Percentiles rank a stretch among this genome's conserved stretches.
phyloP scores from a whole-genome alignment of 139 green algal species.

The Nannochloris sp. region DNA sequence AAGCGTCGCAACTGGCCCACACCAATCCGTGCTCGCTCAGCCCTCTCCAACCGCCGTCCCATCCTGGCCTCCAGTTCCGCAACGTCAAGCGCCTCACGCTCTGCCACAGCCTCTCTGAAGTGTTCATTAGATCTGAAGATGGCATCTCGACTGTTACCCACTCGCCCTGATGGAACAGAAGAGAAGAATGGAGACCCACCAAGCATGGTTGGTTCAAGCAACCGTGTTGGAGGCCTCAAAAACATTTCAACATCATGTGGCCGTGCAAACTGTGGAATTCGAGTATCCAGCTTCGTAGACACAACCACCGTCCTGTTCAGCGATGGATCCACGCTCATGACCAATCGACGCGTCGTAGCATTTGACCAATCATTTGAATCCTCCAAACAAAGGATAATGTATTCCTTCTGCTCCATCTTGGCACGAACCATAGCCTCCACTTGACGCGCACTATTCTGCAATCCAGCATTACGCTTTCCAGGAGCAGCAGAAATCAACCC shows the following conservation, averaged over 20 bases:
- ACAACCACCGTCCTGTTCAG: conserved; percentile 86
- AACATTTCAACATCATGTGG: conserved; percentile 83
- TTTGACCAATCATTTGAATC: conserved; percentile 92
- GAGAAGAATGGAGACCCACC: conserved; percentile 90
- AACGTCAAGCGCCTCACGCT: conserved; percentile 65
- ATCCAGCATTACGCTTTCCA: conserved; percentile 58
- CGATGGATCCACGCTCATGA: conserved; percentile 86
- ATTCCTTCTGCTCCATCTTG: conserved; percentile 89
- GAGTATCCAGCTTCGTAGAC: conserved; percentile 93
- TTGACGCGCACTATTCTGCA: conserved; percentile 56
- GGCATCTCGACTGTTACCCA: conserved; percentile 64
- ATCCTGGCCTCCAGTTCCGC: conserved; percentile 60
- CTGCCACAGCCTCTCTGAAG: conserved; percentile 71
- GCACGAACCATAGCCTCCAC: conserved; percentile 79
- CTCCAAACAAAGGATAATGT: conserved; percentile 95
- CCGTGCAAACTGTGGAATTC: conserved; percentile 84
- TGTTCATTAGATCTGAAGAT: conserved; percentile 83
- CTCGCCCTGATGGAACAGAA: conserved; percentile 81
- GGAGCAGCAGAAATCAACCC: conserved; percentile 88
- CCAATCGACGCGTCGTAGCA: conserved; percentile 78
- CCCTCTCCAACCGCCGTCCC: conserved; percentile 39
- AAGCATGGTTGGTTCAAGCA: conserved; percentile 71
- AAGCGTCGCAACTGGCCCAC: conserved; percentile 78
- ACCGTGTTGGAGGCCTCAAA: conserved; percentile 54
- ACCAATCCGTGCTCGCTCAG: conserved; percentile 70